Base-by-base conservation (phyloP, 352 stramenopile species). In the Globisporangium parvum region DNA sequence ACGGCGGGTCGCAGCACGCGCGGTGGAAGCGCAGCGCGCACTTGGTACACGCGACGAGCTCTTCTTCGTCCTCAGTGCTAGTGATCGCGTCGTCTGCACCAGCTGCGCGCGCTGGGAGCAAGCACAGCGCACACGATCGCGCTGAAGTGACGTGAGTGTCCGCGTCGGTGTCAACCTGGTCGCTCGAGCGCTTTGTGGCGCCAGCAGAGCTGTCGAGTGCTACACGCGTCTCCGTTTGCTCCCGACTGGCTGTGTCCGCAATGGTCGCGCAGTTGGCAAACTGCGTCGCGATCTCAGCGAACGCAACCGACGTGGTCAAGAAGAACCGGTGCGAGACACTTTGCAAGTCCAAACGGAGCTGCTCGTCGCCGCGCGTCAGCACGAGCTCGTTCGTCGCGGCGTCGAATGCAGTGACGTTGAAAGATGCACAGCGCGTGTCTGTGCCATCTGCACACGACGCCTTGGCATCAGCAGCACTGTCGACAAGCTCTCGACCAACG, bases 1-100 rank as follows among this genome's bases (percentile, higher is more conserved):
- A 67, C 6, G 85, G 85, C 4, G 83, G 84, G 55, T 93, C 81
- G 46, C 81, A 91, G 49, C 85, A 95, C n/a, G 74, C 81, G 1
- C 57, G 45, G 60, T 95, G 85, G 28, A 82, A 93, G 1, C 59
- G 53, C 12, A 62, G 56, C 6, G 67, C 26, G 50, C 85, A 95
- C 26, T 77, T 74, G 10, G 64, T 53, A 35, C 85, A 95, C 26
- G 58, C 50, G 17, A 91, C 63, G 24, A 93, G 59, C 18, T 75
- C 64, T 47, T 85, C 73, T 1, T 41, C 52, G 20, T 37, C 24
- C 6, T 23, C 20, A 8, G 56, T 11, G 9, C 44, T 47, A 42
- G 46, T 46, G 4, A 40, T 10, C 20, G 42, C n/a, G 2, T 53
- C 28, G 24, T 33, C 20, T 8, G 53, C 53, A 5, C 18, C 39